phyloP scores from a whole-genome alignment of 2,329 filamentous ascomycete species.

The Malbranchea zuffiana region DNA sequence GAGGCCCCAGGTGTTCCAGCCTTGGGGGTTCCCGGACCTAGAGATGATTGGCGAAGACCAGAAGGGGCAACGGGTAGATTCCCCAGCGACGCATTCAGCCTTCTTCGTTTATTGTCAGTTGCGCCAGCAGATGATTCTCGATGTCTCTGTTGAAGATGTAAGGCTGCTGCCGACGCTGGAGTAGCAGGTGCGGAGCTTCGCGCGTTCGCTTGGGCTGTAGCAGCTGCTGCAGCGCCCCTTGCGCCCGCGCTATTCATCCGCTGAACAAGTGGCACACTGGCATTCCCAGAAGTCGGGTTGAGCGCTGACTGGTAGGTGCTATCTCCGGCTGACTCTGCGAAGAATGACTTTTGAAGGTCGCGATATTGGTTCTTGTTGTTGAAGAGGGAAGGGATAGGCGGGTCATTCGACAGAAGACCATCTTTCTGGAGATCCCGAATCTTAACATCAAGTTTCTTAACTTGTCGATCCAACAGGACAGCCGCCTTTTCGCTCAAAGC shows the following conservation, averaged over 20 bases:
- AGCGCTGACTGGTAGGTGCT: conserved; percentile 40
- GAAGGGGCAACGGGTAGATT: conserved; percentile 45
- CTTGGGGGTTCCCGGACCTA: conserved; percentile 55
- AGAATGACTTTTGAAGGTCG: conserved; percentile 36
- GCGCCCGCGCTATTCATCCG: conserved; percentile 33
- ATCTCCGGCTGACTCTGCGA: conserved; percentile 36
- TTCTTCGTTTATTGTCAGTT: conserved; percentile 49
- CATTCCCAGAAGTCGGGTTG: conserved; percentile 46
- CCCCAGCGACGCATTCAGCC: conserved; percentile 43
- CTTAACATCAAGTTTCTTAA: conserved; percentile 52
- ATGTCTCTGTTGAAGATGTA: conserved; percentile 37
- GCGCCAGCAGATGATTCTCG: conserved; percentile 46
- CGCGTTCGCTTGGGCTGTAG: conserved; percentile 26
- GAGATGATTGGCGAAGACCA: conserved; percentile 48
- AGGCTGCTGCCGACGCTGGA: conserved; percentile 28
- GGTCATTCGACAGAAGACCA: conserved; percentile 49
- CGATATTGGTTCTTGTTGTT: conserved; percentile 32
- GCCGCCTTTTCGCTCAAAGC: conserved; percentile 50
- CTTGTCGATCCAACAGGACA: conserved; percentile 50
- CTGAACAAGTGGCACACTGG: conserved; percentile 43
- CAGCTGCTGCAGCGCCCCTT: conserved; percentile 27
- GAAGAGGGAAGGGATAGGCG: conserved; percentile 49
- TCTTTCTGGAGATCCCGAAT: conserved; percentile 49
- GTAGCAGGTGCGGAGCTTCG: conserved; percentile 38
- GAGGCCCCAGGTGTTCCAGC: conserved; percentile 41